Percentiles rank a stretch among this genome's conserved stretches.
phyloP scores from a whole-genome alignment of 768 basidiomycete genomes.

The Ramaria sp. region DNA sequence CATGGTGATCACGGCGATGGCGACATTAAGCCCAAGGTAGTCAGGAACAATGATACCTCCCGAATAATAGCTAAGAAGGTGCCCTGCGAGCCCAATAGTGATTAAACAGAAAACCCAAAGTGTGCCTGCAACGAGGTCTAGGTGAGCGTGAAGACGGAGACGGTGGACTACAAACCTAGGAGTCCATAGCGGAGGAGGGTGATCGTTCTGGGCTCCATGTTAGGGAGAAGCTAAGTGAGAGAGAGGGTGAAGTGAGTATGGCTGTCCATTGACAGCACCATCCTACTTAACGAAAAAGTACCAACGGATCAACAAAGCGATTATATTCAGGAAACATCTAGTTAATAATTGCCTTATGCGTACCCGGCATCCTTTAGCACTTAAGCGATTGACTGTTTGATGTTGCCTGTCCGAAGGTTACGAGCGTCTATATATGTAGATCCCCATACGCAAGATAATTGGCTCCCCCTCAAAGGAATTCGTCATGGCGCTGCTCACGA shows the following conservation, averaged over 20 bases:
- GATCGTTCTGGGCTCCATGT: background rate
- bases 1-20: conserved; percentile 19
- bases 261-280: too few species aligned
- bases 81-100: background rate
- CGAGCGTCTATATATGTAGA: too few species aligned
- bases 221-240: background rate
- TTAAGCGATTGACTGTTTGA: too few species aligned
- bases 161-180: background rate
- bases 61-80: background rate
- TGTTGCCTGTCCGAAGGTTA: too few species aligned
- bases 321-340: too few species aligned
- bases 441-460: too few species aligned
- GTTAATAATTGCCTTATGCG: too few species aligned
- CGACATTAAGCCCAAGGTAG: conserved; percentile 21
- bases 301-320: too few species aligned
- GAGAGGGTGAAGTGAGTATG: background rate
- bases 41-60: background rate
- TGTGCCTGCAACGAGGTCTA: background rate
- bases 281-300: too few species aligned
- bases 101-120: background rate
- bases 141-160: background rate
- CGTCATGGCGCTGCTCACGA: too few species aligned
- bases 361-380: too few species aligned
- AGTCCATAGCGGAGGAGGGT: background rate
- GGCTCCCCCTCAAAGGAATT: too few species aligned